A percentile compares a stretch with the other conserved stretches of the same genome.
Conservation (phyloP, 1,284 basidiomycete genomes). For the Naganishia liquefaciens region DNA sequence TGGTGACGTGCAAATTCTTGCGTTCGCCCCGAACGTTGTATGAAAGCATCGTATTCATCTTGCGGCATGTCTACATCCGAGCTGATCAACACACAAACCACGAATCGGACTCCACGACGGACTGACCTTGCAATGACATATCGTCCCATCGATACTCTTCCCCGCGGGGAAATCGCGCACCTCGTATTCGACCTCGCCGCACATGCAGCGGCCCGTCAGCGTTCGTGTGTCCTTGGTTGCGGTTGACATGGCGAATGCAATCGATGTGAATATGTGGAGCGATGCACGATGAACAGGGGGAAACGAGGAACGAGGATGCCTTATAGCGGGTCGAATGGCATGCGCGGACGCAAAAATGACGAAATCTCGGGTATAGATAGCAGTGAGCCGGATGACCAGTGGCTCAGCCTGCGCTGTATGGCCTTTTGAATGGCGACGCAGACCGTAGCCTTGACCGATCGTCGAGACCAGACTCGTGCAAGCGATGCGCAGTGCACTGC, state of each 20-base stretch:
- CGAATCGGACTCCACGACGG: background rate
- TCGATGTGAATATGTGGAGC: too few species aligned
- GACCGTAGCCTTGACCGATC: too few species aligned
- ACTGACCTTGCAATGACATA: conserved; percentile 14
- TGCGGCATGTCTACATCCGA: conserved; percentile 14
- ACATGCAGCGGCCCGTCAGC: conserved; percentile 7
- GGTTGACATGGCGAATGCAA: background rate
- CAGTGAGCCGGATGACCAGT: too few species aligned
- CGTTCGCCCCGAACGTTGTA: conserved; percentile 1
- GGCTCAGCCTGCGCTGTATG: too few species aligned
- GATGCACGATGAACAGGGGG: too few species aligned
- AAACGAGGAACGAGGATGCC: too few species aligned
- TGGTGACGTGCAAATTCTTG: conserved; percentile 1
- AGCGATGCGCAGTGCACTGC: conserved; percentile 1
- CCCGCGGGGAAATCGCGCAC: background rate
- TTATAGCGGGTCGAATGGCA: too few species aligned
- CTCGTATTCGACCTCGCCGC: conserved; percentile 4
- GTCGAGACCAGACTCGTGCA: too few species aligned
- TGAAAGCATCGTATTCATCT: conserved; percentile 17
- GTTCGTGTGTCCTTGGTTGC: conserved; percentile 2
- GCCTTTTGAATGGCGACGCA: conserved; percentile 19
- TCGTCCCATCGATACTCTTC: background rate
- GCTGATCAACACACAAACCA: background rate
- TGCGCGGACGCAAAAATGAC: too few species aligned
- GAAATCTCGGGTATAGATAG: too few species aligned